Evolutionary conservation across 305 asterid species (phyloP), one percentile per base, ranked within the genome.

Genomic region (Fraxinus albicans): DNA sequence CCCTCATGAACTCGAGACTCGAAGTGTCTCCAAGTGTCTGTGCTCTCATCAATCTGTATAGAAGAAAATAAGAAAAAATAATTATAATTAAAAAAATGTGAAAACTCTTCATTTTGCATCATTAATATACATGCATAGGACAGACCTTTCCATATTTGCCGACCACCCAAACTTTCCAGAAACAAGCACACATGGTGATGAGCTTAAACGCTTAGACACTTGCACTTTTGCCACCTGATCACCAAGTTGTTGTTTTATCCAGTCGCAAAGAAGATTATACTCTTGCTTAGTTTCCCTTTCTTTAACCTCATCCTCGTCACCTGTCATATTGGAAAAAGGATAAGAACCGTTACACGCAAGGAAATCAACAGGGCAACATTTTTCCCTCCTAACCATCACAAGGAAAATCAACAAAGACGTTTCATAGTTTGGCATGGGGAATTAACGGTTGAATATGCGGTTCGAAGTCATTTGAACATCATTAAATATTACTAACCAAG

Each of bases 111-210:
- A 10, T 76, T 77, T 81, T 27, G 6, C 33, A 65, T 58, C 74
- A 38, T 44, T 4, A 12, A 58, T 34, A 31, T 29, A n/a, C 34
- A 27, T 19, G 17, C 9, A 76, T 36, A 36, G 42, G 42, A 36
- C 86, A 5, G 21, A 93, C 99, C 99, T 95, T 91, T 95, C 98
- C 98, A 97, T 97, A 88, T 97, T 97, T 40, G 98, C 99, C 3
- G 99, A 97, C 99, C 99, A 97, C 13, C 99, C 98, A 25, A 97
- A 97, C 90, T 97, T 97, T 80, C 98, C 98, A n/a, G 99, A 97
- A 70, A 97, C 99, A 50, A 97, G 99, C 75, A 97, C 98, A 83
- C 99, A 95, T 0, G 99, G 99, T 2, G 99, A 97, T 19, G 98
- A 91, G 88, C 98, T 92, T 79, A 97, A 82, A 44, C 99, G 95